Evolutionary conservation across 2,329 filamentous ascomycete species (phyloP).

Genomic region (Verticillium isaacii): DNA sequence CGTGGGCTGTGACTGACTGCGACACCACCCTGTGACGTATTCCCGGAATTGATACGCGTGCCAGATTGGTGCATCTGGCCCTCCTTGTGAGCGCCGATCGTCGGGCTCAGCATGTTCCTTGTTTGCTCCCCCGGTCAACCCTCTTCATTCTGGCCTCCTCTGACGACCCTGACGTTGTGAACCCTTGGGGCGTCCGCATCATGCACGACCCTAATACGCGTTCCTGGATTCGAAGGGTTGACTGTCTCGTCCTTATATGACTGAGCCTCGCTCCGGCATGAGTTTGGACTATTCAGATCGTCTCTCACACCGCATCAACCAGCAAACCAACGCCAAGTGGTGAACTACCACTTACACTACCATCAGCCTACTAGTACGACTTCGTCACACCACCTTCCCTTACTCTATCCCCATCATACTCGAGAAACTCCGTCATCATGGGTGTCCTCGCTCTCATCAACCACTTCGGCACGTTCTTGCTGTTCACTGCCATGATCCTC

Average conservation of each 20-base stretch:
- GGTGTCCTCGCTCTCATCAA: slow-evolving; percentile 45
- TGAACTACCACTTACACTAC: not conserved
- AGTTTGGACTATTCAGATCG: not conserved
- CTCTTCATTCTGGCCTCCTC: not conserved
- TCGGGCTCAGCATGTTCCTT: not conserved
- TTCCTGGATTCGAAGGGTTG: not conserved
- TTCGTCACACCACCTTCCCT: not conserved
- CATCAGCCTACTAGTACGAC: not conserved
- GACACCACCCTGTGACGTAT: not conserved
- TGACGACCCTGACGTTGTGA: not conserved
- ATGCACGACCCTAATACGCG: not conserved
- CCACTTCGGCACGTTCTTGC: slow-evolving; percentile 53
- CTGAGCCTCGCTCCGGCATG: not conserved
- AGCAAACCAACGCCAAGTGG: not conserved
- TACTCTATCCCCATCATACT: not conserved
- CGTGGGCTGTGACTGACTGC: not conserved
- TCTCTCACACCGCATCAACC: not conserved
- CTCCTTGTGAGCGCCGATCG: not conserved
- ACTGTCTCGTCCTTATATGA: not conserved
- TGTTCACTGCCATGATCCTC: slow-evolving; percentile 50
- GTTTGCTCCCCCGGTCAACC: not conserved
- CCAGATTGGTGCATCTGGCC: not conserved
- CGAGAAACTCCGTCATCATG: slow-evolving; percentile 28
- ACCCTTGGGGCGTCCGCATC: not conserved
- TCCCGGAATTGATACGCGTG: not conserved